phyloP scores from a whole-genome alignment of 129 eudicot species.

The Cynara cardunculus region DNA sequence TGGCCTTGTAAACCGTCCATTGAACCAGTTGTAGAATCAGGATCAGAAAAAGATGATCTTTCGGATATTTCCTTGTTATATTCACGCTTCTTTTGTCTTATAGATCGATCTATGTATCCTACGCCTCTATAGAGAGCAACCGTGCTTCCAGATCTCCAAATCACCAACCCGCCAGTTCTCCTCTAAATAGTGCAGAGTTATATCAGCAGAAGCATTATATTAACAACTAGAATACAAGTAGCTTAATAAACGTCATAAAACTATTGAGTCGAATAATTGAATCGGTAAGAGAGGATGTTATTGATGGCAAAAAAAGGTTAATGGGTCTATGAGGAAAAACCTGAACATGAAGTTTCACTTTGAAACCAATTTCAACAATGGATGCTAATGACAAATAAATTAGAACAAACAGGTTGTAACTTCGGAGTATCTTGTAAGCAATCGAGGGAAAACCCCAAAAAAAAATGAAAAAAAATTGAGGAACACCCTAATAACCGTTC shows the following conservation, averaged over 20 bases:
- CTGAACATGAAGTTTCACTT: too few relatives aligned
- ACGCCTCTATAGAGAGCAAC: conserved; percentile 85
- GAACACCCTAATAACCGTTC: too few relatives aligned
- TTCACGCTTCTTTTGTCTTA: conserved; percentile 23
- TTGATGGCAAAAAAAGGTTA: not conserved
- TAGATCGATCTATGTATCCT: conserved; percentile 56
- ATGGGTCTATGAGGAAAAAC: too few relatives aligned
- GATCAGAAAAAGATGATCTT: conserved; percentile 24
- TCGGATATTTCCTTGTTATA: conserved; percentile 29
- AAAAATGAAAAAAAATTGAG: too few relatives aligned
- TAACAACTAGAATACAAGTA: not conserved
- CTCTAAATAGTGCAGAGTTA: conserved; percentile 37
- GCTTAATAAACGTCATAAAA: not conserved
- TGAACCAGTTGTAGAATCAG: conserved; percentile 22
- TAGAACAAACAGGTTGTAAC: not conserved
- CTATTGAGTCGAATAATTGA: not conserved
- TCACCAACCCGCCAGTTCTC: conserved; percentile 84
- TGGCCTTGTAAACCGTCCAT: conserved; percentile 25
- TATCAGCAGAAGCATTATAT: conserved; percentile 13
- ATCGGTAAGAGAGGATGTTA: not conserved
- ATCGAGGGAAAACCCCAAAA: too few relatives aligned
- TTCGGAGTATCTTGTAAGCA: not conserved
- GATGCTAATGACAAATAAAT: not conserved
- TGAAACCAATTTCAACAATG: not conserved
- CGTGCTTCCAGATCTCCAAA: conserved; percentile 95